Conservation (phyloP, 192 early-diverging fungal genomes). For the Neocallimastix lanati region DNA sequence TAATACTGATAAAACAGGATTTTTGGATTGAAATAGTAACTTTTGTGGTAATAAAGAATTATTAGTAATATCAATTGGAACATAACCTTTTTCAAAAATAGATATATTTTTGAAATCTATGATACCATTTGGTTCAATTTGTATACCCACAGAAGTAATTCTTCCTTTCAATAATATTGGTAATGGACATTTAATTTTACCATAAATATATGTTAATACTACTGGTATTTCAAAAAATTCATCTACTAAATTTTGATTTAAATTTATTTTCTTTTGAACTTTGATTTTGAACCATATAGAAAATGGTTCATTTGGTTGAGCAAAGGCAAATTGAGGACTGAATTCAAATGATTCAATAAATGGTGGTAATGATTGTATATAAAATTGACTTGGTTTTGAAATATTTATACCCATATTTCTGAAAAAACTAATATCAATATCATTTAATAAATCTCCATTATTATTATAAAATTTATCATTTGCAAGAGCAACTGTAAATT, state of each 20-base stretch:
- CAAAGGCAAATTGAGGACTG: neutral
- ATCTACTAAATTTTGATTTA: neutral
- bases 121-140: neutral
- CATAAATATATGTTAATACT: neutral
- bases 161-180: neutral
- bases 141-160: neutral
- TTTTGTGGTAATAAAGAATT: neutral
- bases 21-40: neutral
- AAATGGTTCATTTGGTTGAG: neutral
- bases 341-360: neutral
- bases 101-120: neutral
- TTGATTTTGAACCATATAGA: neutral
- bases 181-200: neutral
- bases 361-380: neutral
- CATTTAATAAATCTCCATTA: neutral
- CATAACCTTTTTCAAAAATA: neutral
- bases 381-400: neutral
- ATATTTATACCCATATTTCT: neutral
- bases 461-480: neutral
- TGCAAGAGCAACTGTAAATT: neutral
- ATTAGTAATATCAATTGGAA: neutral
- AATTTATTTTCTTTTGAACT: neutral
- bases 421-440: neutral
- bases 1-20: neutral
- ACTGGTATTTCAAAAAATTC: neutral